Conservation (phyloP, 129 eudicot species). For the sunflower (Helianthus annuus) region DNA sequence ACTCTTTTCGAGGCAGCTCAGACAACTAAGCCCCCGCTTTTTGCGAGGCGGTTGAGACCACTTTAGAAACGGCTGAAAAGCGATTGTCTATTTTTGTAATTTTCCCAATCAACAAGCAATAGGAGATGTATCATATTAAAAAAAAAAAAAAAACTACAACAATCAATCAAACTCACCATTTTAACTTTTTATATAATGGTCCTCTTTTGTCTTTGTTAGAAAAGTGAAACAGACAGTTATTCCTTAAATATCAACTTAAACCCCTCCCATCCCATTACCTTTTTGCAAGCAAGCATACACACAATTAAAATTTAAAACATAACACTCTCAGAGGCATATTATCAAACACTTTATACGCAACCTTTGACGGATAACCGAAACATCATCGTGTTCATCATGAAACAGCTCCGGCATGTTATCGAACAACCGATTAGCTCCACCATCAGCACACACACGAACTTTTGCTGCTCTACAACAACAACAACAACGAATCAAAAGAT, state of each 20-base stretch:
- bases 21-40: no score
- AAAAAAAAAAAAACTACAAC: background rate
- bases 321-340: slow-evolving; percentile 6
- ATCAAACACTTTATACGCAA: slow-evolving; percentile 4
- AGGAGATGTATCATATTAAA: background rate
- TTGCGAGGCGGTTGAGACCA: no score
- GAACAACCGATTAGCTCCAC: slow-evolving; percentile 52
- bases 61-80: no score
- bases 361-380: slow-evolving; percentile 14
- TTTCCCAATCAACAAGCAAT: no score
- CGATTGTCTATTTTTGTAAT: no score
- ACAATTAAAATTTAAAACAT: background rate
- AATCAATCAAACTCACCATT: background rate
- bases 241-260: background rate
- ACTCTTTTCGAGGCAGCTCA: no score
- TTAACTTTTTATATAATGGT: background rate
- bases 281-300: background rate
- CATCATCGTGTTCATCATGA: slow-evolving; percentile 18
- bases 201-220: background rate
- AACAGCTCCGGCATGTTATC: slow-evolving; percentile 46
- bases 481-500: background rate
- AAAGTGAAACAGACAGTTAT: background rate
- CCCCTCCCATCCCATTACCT: background rate
- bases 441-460: slow-evolving; percentile 55
- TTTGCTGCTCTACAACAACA: slow-evolving; percentile 52